Evolutionary conservation across 2,329 filamentous ascomycete species (phyloP).

Genomic region (Stagonosporopsis cucurbitacearum): DNA sequence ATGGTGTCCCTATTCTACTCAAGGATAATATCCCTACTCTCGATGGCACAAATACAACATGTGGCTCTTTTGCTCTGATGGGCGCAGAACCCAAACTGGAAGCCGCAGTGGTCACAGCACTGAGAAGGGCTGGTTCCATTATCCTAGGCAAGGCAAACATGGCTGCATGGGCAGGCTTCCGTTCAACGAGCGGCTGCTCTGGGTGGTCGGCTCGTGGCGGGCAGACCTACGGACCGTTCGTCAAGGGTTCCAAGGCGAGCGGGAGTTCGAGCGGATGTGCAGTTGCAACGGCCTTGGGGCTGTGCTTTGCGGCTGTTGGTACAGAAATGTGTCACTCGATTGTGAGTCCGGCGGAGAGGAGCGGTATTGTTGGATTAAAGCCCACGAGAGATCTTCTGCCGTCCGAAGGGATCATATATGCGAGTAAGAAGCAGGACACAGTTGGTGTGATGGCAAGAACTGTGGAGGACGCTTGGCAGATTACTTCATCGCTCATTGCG

Average conservation of each 20-base stretch:
- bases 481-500: constrained; percentile 51
- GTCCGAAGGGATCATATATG: constrained; percentile 65
- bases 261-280: constrained; percentile 68
- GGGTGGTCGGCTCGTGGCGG: constrained; percentile 69
- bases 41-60: constrained; percentile 32
- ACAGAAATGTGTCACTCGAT: constrained; percentile 53
- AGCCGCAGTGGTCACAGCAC: constrained; percentile 62
- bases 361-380: constrained; percentile 28
- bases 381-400: constrained; percentile 59
- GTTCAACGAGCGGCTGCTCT: constrained; percentile 60
- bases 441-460: constrained; percentile 60
- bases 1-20: constrained; percentile 66
- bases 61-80: constrained; percentile 66
- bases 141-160: constrained; percentile 69
- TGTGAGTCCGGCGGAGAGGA: constrained; percentile 25
- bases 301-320: constrained; percentile 63
- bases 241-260: constrained; percentile 63
- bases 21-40: constrained; percentile 68
- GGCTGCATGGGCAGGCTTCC: constrained; percentile 66
- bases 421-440: constrained; percentile 60
- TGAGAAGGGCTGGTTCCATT: constrained; percentile 64
- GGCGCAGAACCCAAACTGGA: constrained; percentile 63
- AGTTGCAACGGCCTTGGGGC: constrained; percentile 62
- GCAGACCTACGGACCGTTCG: constrained; percentile 65
- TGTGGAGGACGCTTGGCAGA: constrained; percentile 57